phyloP scores from a whole-genome alignment of 2,329 filamentous ascomycete genomes.

The Dactylellina parvicollis region DNA sequence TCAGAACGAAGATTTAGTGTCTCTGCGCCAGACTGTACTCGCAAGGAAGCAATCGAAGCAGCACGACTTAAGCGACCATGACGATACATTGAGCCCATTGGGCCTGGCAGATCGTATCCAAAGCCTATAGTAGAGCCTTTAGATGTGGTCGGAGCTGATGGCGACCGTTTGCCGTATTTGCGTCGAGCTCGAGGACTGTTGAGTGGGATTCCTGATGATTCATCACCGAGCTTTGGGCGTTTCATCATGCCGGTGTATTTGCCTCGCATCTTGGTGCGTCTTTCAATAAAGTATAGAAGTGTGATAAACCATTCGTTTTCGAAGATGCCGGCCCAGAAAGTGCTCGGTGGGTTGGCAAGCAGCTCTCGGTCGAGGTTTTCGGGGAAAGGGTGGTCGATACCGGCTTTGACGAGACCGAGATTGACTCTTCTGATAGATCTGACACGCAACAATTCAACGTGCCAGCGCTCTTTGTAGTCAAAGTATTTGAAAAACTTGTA shows the following conservation, averaged over 20 bases:
- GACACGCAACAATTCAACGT: slow-evolving; percentile 31
- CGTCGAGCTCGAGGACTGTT: slow-evolving; percentile 42
- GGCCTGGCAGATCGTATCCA: not conserved
- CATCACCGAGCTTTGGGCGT: slow-evolving; percentile 45
- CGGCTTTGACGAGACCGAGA: slow-evolving; percentile 7
- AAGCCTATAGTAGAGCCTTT: not conserved
- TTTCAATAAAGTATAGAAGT: slow-evolving; percentile 34
- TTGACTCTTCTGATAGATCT: slow-evolving; percentile 31
- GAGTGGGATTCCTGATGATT: slow-evolving; percentile 40
- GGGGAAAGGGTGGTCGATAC: slow-evolving; percentile 23
- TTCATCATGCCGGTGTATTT: slow-evolving; percentile 45
- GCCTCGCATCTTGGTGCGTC: slow-evolving; percentile 24
- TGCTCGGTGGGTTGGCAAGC: slow-evolving; percentile 36
- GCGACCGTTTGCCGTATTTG: slow-evolving; percentile 10
- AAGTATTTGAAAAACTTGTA: slow-evolving; percentile 40
- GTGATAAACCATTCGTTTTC: slow-evolving; percentile 46
- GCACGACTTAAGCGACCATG: not conserved
- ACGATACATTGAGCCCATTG: slow-evolving; percentile 6
- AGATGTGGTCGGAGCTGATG: not conserved
- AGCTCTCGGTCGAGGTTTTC: slow-evolving; percentile 41
- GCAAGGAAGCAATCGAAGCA: slow-evolving; percentile 9
- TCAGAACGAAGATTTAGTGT: not conserved
- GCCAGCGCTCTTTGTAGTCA: slow-evolving; percentile 46
- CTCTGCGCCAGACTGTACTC: not conserved
- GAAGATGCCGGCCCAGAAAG: slow-evolving; percentile 40